Conservation (phyloP, 1,284 basidiomycete genomes). For the Afroboletus lepidellus region DNA sequence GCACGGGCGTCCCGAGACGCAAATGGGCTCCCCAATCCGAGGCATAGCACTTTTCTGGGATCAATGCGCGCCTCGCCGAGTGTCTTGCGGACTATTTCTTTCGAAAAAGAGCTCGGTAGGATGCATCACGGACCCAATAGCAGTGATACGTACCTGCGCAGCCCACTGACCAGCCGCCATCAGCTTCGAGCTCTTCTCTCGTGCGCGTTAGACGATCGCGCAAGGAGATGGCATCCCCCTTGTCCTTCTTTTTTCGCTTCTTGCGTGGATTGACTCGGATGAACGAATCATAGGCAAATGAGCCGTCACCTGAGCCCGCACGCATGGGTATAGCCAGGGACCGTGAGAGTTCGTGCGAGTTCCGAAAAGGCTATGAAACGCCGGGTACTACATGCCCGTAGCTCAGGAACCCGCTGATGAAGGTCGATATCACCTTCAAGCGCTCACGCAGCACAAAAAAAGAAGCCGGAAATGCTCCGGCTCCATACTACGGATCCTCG, state of each 20-base stretch:
- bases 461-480: conserved; percentile 24
- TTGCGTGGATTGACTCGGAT: conserved; percentile 42
- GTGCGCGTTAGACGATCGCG: conserved; percentile 36
- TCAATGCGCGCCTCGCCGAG: conserved; percentile 25
- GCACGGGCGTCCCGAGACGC: conserved; percentile 58
- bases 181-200: conserved; percentile 38
- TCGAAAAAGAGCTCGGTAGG: conserved; percentile 1
- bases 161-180: conserved; percentile 42
- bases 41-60: conserved; percentile 47
- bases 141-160: conserved; percentile 34
- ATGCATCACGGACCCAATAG: conserved; percentile 7
- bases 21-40: conserved; percentile 69
- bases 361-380: neutral
- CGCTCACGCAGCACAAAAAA: neutral
- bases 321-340: conserved; percentile 12
- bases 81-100: conserved; percentile 38
- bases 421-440: neutral
- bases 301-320: conserved; percentile 10
- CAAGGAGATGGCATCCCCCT: conserved; percentile 24
- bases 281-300: conserved; percentile 40
- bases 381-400: neutral
- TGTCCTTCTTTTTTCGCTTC: conserved; percentile 31
- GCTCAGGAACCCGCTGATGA: conserved; percentile 4
- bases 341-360: neutral
- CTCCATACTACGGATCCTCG: neutral